Base-by-base conservation (phyloP, 176 grass and related monocot genomes). In the Oryza rufipogon region DNA sequence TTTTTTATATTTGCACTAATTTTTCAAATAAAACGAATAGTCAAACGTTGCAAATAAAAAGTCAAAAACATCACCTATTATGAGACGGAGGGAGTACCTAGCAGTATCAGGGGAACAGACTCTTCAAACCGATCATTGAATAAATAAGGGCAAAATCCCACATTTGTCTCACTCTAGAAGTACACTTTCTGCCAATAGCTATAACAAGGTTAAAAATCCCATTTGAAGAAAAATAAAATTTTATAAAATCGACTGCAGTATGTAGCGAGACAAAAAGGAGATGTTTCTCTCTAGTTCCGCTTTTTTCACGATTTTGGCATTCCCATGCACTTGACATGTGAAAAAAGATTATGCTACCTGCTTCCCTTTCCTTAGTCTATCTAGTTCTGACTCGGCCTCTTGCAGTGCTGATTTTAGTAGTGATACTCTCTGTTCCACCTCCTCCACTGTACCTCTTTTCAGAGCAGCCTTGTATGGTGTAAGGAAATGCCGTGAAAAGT, bases 351-450 rank as follows among this genome's bases (percentile, higher is more conserved):
- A 97, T 4, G 86, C 90, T 71, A 74, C 44, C 78, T 92, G 86
- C 78, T 96, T 91, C n/a, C 93, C 97, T 84, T 99, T 96, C 81
- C 74, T 92, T 81, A 92, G 66, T 77, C 75, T 88, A 88, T 94
- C 97, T 77, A 99, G 75, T 73, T 99, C 97, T 25, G 74, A 48
- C 79, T 99, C 89, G 0, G 93, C 90, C 71, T 84, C 86, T 85
- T 87, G 66, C 38, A 99, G 78, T 65, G 89, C 86, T 39, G 68
- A 86, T 84, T 90, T 96, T 60, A 99, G 85, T 30, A 81, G 64
- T 16, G 75, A 88, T 86, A 99, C 51, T 84, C 90, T 86, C 78
- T 88, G 56, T 86, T 96, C 89, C 10, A 99, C 81, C 68, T 99
- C 97, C 90, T 94, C 91, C 4, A 88, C 28, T 11, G 91, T 82